Evolutionary conservation across 495 filamentous ascomycete genomes (phyloP), one percentile per base, ranked within the genome.

Genomic region (Pyronema domesticum): DNA sequence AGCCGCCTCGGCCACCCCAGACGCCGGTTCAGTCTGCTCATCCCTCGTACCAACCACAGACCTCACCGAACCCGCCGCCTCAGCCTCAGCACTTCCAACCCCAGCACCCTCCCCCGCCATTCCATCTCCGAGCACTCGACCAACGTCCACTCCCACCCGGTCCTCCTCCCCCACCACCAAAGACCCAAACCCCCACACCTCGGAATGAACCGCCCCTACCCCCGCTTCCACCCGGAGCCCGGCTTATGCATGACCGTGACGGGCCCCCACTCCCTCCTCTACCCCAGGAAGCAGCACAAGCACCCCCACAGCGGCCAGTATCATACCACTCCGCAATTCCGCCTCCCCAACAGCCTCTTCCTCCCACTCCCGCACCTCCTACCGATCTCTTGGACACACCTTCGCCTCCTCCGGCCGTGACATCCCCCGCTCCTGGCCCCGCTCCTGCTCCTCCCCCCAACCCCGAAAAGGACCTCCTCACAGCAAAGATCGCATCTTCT

Each of bases 401-500:
- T 9, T 1, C 39, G 10, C 51, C 40, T 53, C 43, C 55, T 14
- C 45, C 50, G 15, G 4, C 49, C n/a, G 49, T 55, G 17, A 1
- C 49, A n/a, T 45, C 53, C 0, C 50, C 55, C 61, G 18, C 68
- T 62, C 23, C 74, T 73, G 56, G 79, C 82, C 0, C 80, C 33
- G 39, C 52, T n/a, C 79, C 85, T 0, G 89, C 89, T 0, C 89
- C 89, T 9, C 91, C 91, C 0, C 89, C 87, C 1, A 98, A 98
- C 66, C 91, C 91, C 6, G 87, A 98, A 70, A 98, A 95, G 65
- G 88, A 95, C 66, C 80, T 80, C 36, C 78, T 98, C 19, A 76
- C 94, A 8, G 76, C 80, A 43, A 81, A 85, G 13, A 75, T 98
- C 19, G 85, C 83, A 46, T 71, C 72, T 23, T 76, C 80, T 1